Conservation (phyloP, 768 basidiomycete species). For the Phanerodontia chrysosporium region DNA sequence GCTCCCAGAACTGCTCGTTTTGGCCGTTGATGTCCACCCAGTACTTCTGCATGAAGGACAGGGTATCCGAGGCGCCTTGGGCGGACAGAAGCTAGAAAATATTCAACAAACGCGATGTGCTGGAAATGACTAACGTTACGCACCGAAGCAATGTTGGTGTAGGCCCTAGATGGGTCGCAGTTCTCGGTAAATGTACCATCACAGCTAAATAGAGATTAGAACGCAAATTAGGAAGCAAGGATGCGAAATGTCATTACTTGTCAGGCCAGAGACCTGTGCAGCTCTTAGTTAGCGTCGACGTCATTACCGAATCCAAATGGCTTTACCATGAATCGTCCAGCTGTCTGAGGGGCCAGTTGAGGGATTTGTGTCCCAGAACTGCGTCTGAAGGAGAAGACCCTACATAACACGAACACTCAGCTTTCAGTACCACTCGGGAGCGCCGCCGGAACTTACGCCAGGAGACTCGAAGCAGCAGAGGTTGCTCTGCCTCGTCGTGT, state of each 20-base stretch:
- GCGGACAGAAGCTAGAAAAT: constrained; percentile 44
- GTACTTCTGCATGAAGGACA: constrained; percentile 57
- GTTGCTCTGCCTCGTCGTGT: constrained; percentile 37
- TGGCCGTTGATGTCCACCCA: constrained; percentile 61
- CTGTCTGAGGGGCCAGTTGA: constrained; percentile 58
- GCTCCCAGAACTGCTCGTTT: constrained; percentile 70
- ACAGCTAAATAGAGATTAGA: constrained; percentile 38
- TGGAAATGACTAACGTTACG: constrained; percentile 7
- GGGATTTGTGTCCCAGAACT: constrained; percentile 73
- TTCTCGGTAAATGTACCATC: constrained; percentile 37
- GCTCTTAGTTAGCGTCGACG: constrained; percentile 31
- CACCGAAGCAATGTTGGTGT: constrained; percentile 40
- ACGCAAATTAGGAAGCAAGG: background rate
- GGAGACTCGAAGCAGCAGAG: constrained; percentile 65
- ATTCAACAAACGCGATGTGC: background rate
- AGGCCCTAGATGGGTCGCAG: constrained; percentile 40
- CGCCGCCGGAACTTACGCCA: constrained; percentile 39
- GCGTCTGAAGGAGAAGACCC: constrained; percentile 59
- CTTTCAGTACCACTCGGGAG: background rate
- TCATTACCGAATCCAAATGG: background rate
- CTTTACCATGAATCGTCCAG: constrained; percentile 69
- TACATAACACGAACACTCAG: constrained; percentile 20
- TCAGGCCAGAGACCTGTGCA: constrained; percentile 51
- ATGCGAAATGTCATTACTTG: constrained; percentile 32
- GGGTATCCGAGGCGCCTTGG: constrained; percentile 56